Evolutionary conservation across 805 yeast species (phyloP), one percentile per base, ranked within the genome.

Genomic region (Lachancea lanzarotensis): DNA sequence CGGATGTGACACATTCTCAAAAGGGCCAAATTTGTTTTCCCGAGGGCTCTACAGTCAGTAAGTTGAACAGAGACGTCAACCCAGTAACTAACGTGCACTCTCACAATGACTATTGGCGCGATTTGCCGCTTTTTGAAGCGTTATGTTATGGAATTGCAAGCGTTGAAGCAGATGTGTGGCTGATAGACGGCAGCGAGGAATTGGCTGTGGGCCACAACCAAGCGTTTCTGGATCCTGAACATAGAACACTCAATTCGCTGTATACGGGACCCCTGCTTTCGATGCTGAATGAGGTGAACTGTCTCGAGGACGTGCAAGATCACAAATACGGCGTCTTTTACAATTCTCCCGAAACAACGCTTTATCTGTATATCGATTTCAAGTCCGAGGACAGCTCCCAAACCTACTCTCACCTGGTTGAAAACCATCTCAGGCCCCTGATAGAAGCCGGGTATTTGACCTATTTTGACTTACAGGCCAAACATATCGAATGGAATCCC

Each of bases 51-150:
- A 45, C 45, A 2, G 51, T 55, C 5, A 55, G 58, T 18, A 49
- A 48, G 30, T 42, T 60, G 38, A 60, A 60, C 19, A 56, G 49
- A 40, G 52, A 57, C 38, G 64, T 60, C 2, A 41, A 47, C 3
- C 54, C 55, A 1, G 32, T 57, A 8, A 44, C 54, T 4, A 40
- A 47, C 33, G 66, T 81, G 19, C 88, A 82, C 56, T 78, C 85
- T 1, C 88, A 82, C 56, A 82, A 82, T 55, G 87, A 82, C 57
- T 82, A 82, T 59, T 78, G 84, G 82, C 65, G 87, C 53, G 47
- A 56, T 2, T 54, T 65, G 3, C 87, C 87, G 0, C 65, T 82
- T 2, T 69, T 75, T 42, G 82, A 80, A 47, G 87, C 86, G 0
- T 57, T 72, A 11, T 52, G 57, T 3, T 49, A 56, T 18, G 89